A percentile compares a stretch with the other conserved stretches of the same genome.
Evolutionary conservation across 805 yeast genomes (phyloP).

Genomic region (Metschnikowia anglica): DNA sequence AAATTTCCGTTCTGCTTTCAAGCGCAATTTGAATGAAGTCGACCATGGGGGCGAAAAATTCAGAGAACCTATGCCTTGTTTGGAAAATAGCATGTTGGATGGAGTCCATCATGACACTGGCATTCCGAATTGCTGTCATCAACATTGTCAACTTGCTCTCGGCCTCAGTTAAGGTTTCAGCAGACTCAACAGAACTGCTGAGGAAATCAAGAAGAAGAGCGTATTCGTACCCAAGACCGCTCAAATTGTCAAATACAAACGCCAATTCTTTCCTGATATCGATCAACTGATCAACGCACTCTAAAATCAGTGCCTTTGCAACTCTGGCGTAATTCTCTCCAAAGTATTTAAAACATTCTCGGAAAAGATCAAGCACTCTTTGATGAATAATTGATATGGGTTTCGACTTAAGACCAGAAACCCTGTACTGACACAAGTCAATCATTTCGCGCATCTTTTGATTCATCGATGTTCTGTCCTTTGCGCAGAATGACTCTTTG

Average conservation of each 20-base stretch:
- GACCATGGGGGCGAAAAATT: slow-evolving; percentile 2
- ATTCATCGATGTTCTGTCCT: neutral
- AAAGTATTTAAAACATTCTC: slow-evolving; percentile 1
- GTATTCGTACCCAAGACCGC: slow-evolving; percentile 1
- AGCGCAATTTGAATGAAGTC: slow-evolving; percentile 1
- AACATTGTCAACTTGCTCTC: neutral
- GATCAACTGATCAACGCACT: neutral
- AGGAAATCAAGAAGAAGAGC: neutral
- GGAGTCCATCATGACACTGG: neutral
- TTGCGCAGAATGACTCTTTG: neutral
- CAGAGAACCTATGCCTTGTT: neutral
- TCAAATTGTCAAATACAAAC: neutral
- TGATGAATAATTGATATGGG: neutral
- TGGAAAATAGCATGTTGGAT: neutral
- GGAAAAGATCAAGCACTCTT: slow-evolving; percentile 1
- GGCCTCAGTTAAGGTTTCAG: neutral
- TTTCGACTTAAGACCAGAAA: neutral
- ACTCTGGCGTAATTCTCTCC: slow-evolving; percentile 1
- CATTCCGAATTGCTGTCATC: neutral
- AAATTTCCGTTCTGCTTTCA: slow-evolving; percentile 1
- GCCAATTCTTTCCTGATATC: slow-evolving; percentile 1
- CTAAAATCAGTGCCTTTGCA: slow-evolving; percentile 2
- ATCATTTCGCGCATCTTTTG: neutral
- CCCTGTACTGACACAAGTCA: neutral
- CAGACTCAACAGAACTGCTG: neutral